Evolutionary conservation across 148 eudicot genomes (phyloP).

Genomic region (Vaccinium macrocarpon): DNA sequence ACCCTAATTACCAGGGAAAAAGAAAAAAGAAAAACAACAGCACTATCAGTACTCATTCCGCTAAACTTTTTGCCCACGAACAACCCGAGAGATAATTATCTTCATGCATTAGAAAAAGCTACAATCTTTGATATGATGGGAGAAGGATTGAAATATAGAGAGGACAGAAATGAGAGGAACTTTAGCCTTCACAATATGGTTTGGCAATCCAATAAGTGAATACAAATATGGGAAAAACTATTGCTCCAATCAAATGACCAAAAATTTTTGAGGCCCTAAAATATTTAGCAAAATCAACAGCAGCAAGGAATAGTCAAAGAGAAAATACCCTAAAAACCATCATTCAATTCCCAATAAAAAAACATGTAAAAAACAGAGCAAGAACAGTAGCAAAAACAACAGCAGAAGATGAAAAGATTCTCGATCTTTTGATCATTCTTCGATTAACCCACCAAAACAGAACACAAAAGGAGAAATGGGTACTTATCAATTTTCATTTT

Average conservation of each 20-base stretch:
- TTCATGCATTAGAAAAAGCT: background rate
- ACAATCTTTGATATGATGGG: background rate
- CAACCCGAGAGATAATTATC: background rate
- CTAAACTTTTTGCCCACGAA: background rate
- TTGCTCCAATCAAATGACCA: slow-evolving; percentile 12
- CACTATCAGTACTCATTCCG: background rate
- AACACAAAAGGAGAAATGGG: background rate
- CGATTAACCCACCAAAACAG: background rate
- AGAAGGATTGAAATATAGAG: background rate
- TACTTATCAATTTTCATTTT: background rate
- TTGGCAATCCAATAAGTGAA: background rate
- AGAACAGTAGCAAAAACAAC: background rate
- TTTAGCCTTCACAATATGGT: background rate
- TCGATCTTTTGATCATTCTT: background rate
- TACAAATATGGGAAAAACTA: background rate
- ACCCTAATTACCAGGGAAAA: no score
- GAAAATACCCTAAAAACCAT: background rate
- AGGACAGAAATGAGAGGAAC: background rate
- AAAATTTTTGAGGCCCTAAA: background rate
- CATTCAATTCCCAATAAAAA: background rate
- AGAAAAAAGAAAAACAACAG: background rate
- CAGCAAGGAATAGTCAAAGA: background rate
- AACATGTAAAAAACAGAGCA: background rate
- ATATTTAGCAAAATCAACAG: background rate
- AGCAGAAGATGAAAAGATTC: background rate